phyloP scores from a whole-genome alignment of 2,329 filamentous ascomycete genomes.

The Decorospora gaudefroyi region DNA sequence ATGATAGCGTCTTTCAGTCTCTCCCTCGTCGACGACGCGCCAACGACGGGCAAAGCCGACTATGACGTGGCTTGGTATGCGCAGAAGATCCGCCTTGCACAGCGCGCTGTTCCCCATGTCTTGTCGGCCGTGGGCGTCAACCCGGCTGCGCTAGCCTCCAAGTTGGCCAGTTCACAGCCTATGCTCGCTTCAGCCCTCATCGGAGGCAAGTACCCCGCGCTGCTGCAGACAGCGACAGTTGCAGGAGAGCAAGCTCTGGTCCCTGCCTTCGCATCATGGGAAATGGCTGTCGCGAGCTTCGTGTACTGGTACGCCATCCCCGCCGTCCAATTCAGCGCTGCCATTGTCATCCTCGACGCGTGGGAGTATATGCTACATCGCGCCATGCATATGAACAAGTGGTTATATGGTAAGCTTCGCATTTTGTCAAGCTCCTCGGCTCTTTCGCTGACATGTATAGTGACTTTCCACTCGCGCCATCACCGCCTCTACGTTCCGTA shows the following conservation, averaged over 20 bases:
- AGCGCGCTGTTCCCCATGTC: constrained; percentile 74
- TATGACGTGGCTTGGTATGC: constrained; percentile 93
- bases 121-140: constrained; percentile 77
- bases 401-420: constrained; percentile 80
- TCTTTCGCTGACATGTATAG: constrained; percentile 52
- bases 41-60: constrained; percentile 75
- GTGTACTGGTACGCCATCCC: constrained; percentile 83
- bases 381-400: constrained; percentile 96
- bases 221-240: constrained; percentile 63
- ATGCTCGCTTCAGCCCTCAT: constrained; percentile 74
- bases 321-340: constrained; percentile 73
- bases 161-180: constrained; percentile 70
- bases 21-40: constrained; percentile 71
- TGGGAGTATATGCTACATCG: constrained; percentile 99
- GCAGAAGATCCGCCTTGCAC: constrained; percentile 75
- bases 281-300: constrained; percentile 71
- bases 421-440: background rate
- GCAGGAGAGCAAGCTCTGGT: constrained; percentile 57
- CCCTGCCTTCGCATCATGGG: constrained; percentile 82
- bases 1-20: constrained; percentile 70
- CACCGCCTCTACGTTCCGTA: constrained; percentile 98
- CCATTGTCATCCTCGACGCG: constrained; percentile 79
- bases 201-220: constrained; percentile 78
- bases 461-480: constrained; percentile 89
- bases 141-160: constrained; percentile 73